Evolutionary conservation across 306 rosid genomes (phyloP).

Genomic region (Aeschynomene evenia): DNA sequence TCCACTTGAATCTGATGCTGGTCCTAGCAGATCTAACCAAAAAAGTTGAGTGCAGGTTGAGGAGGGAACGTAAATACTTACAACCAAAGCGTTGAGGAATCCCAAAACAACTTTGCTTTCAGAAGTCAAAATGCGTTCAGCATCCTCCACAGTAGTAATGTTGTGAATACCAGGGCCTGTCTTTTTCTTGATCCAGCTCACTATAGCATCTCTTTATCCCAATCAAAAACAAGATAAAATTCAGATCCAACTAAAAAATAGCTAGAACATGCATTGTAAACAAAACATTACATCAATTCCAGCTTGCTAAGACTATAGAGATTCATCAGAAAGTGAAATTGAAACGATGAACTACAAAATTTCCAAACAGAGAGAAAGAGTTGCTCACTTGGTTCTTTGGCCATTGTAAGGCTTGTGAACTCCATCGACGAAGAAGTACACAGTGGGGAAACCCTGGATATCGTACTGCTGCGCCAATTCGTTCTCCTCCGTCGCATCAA

Average conservation of each 20-base stretch:
- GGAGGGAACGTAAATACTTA: slow-evolving; percentile 35
- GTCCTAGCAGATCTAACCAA: background rate
- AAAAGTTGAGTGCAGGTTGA: background rate
- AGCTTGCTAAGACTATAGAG: background rate
- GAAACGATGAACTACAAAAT: background rate
- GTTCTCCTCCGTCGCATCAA: slow-evolving; percentile 87
- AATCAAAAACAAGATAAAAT: background rate
- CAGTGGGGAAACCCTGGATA: slow-evolving; percentile 85
- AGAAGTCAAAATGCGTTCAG: slow-evolving; percentile 61
- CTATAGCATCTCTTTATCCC: slow-evolving; percentile 70
- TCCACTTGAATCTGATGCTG: background rate
- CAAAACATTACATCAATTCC: background rate
- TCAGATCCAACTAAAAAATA: slow-evolving; percentile 10
- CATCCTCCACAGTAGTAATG: slow-evolving; percentile 77
- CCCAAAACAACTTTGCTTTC: slow-evolving; percentile 83
- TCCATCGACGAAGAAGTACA: slow-evolving; percentile 74
- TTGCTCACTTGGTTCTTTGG: slow-evolving; percentile 79
- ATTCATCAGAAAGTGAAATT: background rate
- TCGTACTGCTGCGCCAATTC: slow-evolving; percentile 77
- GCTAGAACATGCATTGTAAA: background rate
- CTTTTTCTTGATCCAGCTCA: slow-evolving; percentile 95
- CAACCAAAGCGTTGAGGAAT: slow-evolving; percentile 87
- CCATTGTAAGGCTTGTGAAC: slow-evolving; percentile 77
- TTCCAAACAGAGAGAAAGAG: background rate
- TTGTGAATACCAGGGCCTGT: slow-evolving; percentile 84